Percentiles rank a stretch among this genome's conserved stretches.
phyloP scores from a whole-genome alignment of 305 asterid species.

The Solanum chacoense region DNA sequence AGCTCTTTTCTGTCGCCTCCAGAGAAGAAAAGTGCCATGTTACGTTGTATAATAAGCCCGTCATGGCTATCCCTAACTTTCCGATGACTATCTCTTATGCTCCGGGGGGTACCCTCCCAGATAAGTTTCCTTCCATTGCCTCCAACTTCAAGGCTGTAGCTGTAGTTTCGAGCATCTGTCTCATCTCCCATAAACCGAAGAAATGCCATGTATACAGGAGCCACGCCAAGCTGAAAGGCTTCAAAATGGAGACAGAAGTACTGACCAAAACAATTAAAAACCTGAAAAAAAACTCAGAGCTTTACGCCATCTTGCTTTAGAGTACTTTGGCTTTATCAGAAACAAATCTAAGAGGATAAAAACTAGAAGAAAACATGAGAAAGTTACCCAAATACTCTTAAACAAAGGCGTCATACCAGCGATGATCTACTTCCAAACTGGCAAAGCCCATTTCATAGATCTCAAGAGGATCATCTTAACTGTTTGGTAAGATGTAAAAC shows the following conservation, averaged over 20 bases:
- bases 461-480: background rate
- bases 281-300: constrained; percentile 19
- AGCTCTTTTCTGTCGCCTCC: background rate
- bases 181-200: constrained; percentile 74
- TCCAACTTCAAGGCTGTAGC: constrained; percentile 75
- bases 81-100: background rate
- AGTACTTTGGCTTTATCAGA: background rate
- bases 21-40: background rate
- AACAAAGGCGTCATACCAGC: background rate
- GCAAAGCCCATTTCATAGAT: background rate
- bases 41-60: background rate
- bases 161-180: constrained; percentile 58
- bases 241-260: constrained; percentile 73
- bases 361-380: background rate
- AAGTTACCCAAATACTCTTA: background rate
- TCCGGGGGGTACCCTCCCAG: background rate
- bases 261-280: constrained; percentile 72
- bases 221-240: constrained; percentile 66
- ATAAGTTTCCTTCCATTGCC: constrained; percentile 19
- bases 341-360: background rate
- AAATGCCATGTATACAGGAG: constrained; percentile 62
- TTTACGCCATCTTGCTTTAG: background rate
- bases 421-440: background rate
- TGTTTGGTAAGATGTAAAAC: background rate
- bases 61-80: background rate